phyloP scores from a whole-genome alignment of 2,329 filamentous ascomycete species.

The Cladosporium sp. region DNA sequence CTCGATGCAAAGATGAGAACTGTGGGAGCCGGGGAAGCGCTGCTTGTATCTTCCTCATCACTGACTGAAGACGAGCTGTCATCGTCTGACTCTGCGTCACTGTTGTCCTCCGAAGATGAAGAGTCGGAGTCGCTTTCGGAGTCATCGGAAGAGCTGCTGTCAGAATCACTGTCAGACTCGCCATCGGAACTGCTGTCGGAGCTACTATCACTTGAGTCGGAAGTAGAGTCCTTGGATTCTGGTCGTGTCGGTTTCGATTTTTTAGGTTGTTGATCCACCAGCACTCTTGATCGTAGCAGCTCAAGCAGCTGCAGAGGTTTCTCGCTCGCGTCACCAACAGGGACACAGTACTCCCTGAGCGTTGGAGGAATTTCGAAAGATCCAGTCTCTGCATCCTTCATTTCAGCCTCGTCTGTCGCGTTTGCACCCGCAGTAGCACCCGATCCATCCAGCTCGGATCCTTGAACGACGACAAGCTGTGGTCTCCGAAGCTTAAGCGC shows the following conservation, averaged over 20 bases:
- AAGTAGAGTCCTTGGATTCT: conserved; percentile 16
- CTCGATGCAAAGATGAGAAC: conserved; percentile 86
- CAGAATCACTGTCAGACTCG: conserved; percentile 9
- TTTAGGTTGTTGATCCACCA: conserved; percentile 9
- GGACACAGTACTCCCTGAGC: conserved; percentile 45
- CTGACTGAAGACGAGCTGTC: not conserved
- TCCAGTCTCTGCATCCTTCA: conserved; percentile 20
- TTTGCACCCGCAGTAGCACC: conserved; percentile 25
- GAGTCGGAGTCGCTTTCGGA: conserved; percentile 14
- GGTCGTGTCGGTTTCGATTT: conserved; percentile 4
- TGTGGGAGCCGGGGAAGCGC: conserved; percentile 25
- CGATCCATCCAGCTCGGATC: conserved; percentile 33
- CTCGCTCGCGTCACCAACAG: conserved; percentile 49
- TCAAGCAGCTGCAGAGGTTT: conserved; percentile 79
- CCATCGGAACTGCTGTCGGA: conserved; percentile 14
- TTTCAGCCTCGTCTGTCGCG: conserved; percentile 16
- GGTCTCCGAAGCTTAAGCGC: conserved; percentile 70
- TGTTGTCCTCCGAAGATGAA: conserved; percentile 4
- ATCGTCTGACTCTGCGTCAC: not conserved
- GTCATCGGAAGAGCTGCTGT: conserved; percentile 13
- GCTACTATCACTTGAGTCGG: conserved; percentile 13
- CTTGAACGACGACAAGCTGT: conserved; percentile 70
- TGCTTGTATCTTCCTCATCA: not conserved
- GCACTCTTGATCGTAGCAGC: conserved; percentile 58
- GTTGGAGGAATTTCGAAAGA: conserved; percentile 54